Evolutionary conservation across 768 basidiomycete species (phyloP), one percentile per base, ranked within the genome.

Genomic region (Cystofilobasidium macerans): DNA sequence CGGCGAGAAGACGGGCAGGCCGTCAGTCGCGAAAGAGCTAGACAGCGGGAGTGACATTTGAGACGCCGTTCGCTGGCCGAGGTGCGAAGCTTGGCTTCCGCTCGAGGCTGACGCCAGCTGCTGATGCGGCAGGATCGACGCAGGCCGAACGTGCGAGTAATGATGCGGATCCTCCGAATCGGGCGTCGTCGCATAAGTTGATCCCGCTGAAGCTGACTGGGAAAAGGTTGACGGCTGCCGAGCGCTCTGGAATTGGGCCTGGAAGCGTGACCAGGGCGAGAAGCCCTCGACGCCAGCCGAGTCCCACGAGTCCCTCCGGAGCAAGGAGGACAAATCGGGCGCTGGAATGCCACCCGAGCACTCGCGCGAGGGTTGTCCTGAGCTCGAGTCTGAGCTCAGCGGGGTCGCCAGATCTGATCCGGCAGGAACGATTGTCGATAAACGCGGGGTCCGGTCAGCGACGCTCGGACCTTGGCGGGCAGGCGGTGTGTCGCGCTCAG

Each of bases 131-230:
- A n/a, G n/a, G n/a, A n/a, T n/a, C n/a, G n/a, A n/a, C n/a, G 38
- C 56, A 9, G 16, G 8, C 24, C 35, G 3, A 18, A n/a, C 22
- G 22, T 60, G 57, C 30, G 30, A 30, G 26, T 43, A 12, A 18
- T 42, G 12, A 28, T 60, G 58, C 8, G 58, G 58, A 28, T 60
- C 58, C 24, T 60, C 58, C 26, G 58, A 60, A 26, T 60, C 58
- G 36, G 58, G 58, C 36, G 58, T 60, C 36, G 58, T 60, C 22
- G 28, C 58, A 18, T 40, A 28, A 1, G 58, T 60, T 13, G 58
- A 60, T 7, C 58, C 58, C 26, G n/a, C 40, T 9, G 40, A 36
- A 26, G 58, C 35, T 9, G 58, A 36, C 28, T 28, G 26, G 2
- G 58, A 60, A 20, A 60, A 40, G 9, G 14, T 16, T 12, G 16